A percentile compares a stretch with the other conserved stretches of the same genome.
Conservation (phyloP, 352 stramenopile genomes). For the Phytophthora sansomeana region DNA sequence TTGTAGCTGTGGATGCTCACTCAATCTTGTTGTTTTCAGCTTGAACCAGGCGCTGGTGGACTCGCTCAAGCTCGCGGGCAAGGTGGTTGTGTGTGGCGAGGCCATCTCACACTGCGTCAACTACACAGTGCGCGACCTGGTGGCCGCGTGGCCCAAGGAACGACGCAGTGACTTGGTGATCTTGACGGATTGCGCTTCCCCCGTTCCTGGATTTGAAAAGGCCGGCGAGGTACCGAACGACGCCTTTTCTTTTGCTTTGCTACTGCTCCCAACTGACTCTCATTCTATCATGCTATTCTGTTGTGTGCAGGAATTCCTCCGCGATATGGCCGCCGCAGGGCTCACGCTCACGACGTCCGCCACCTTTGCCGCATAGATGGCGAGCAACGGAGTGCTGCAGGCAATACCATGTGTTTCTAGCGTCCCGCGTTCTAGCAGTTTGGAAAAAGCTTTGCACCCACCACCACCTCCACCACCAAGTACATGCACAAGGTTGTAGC, state of each 20-base stretch:
- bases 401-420: constrained; percentile 4
- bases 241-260: constrained; percentile 16
- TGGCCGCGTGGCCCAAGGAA: constrained; percentile 82
- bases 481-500: too few relatives aligned
- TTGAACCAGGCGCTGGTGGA: constrained; percentile 91
- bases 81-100: constrained; percentile 94
- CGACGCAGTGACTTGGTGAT: constrained; percentile 77
- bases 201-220: constrained; percentile 77
- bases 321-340: constrained; percentile 67
- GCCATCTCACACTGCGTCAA: constrained; percentile 98
- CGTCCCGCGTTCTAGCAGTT: constrained; percentile 7
- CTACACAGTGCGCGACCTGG: constrained; percentile 94
- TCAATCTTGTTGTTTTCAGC: constrained; percentile 22
- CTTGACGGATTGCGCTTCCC: constrained; percentile 77
- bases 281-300: not conserved
- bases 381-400: too few relatives aligned
- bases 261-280: constrained; percentile 11
- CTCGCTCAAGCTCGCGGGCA: constrained; percentile 83
- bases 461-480: not conserved
- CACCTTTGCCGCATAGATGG: constrained; percentile 44
- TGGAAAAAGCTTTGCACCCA: constrained; percentile 5
- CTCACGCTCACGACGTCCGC: constrained; percentile 68
- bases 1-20: not conserved
- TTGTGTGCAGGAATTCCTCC: constrained; percentile 58
- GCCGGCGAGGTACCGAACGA: constrained; percentile 56